phyloP scores from a whole-genome alignment of 768 basidiomycete species.

The Hericium coralloides region DNA sequence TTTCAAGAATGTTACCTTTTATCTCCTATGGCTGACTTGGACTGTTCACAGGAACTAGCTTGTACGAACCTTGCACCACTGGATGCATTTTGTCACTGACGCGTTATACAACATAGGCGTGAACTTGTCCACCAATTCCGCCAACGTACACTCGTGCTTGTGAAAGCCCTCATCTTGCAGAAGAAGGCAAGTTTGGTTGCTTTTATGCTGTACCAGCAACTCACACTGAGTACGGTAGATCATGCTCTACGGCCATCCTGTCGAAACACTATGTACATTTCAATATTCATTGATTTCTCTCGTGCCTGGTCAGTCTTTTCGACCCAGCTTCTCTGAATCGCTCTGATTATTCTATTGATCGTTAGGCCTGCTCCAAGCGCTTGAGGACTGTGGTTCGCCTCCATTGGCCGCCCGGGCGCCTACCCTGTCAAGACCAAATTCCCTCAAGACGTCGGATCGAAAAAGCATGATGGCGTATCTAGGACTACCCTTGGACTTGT shows the following conservation, averaged over 20 bases:
- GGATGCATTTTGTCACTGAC: not conserved
- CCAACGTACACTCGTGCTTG: conserved; percentile 83
- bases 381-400: conserved; percentile 90
- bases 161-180: conserved; percentile 92
- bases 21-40: conserved; percentile 7
- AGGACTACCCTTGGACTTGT: conserved; percentile 90
- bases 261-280: conserved; percentile 92
- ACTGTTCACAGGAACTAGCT: conserved; percentile 47
- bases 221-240: conserved; percentile 41
- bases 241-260: conserved; percentile 95
- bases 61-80: conserved; percentile 31
- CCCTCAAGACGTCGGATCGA: conserved; percentile 79
- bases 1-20: conserved; percentile 15
- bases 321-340: no score
- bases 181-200: conserved; percentile 54
- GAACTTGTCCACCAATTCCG: conserved; percentile 92
- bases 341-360: not conserved
- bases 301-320: conserved; percentile 57
- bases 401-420: conserved; percentile 54
- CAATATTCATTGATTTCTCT: conserved; percentile 96
- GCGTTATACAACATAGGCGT: conserved; percentile 44
- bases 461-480: conserved; percentile 87
- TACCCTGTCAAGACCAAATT: conserved; percentile 63
- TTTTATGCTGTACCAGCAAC: not conserved
- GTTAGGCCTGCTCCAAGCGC: conserved; percentile 73